These are phyloP conservation scores for Pseudogymnoascus sp. DNA, from an alignment of 2,329 filamentous ascomycete species.

Conservation along the genomic window DNA sequence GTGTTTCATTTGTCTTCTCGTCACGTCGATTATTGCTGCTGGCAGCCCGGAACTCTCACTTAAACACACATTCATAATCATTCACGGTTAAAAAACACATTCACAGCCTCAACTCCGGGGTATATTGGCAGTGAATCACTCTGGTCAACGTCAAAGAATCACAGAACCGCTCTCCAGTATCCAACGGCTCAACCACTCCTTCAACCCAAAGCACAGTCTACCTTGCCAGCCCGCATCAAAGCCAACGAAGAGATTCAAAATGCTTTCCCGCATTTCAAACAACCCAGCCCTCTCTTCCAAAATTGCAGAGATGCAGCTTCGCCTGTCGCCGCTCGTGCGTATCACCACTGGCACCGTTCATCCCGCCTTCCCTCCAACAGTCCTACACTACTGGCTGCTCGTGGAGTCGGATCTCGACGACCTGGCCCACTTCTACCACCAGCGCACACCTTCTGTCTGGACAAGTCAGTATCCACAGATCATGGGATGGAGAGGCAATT, in stretches of 20 bases:
- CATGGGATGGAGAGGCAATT: conserved; percentile 50
- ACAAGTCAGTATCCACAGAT: conserved; percentile 56
- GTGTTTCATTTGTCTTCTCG: background rate
- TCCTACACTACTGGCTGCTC: conserved; percentile 66
- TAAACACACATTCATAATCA: background rate
- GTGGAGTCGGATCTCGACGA: conserved; percentile 61
- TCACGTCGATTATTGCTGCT: background rate
- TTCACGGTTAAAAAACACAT: background rate
- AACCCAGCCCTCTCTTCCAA: conserved; percentile 50
- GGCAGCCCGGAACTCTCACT: background rate
- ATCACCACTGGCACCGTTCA: conserved; percentile 53
- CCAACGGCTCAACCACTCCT: background rate
- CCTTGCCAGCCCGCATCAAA: background rate
- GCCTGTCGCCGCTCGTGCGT: conserved; percentile 58
- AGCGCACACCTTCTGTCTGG: conserved; percentile 49
- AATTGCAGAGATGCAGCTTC: conserved; percentile 55
- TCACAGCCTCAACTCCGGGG: background rate
- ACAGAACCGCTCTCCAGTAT: background rate
- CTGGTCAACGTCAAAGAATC: background rate
- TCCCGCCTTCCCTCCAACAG: conserved; percentile 53
- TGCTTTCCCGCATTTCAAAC: conserved; percentile 19
- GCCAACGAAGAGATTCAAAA: background rate
- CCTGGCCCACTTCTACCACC: conserved; percentile 65
- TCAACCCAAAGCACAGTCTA: background rate
- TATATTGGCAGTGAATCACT: background rate